Evolutionary conservation across 179 eudicot species (phyloP).

Genomic region (Drosera spatulata): DNA sequence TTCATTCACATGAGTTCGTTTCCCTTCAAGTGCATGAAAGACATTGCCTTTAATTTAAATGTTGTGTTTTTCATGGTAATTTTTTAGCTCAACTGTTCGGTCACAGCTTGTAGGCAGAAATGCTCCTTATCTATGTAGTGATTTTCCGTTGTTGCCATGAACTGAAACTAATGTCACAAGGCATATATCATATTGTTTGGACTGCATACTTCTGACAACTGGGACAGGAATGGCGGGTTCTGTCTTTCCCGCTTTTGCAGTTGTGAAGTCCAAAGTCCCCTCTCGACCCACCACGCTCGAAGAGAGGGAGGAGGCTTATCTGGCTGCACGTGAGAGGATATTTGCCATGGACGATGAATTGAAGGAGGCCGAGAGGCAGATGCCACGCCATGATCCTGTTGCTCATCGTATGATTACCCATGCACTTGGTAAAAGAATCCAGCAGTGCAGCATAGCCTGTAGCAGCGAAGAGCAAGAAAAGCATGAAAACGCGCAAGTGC

Average conservation of each 20-base stretch:
- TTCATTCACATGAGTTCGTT: no score
- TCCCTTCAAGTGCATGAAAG: no score
- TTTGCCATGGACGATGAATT: conserved; percentile 35
- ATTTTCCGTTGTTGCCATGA: no score
- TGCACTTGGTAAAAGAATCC: conserved; percentile 74
- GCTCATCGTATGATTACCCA: conserved; percentile 97
- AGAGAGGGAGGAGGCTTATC: conserved; percentile 81
- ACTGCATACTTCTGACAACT: no score
- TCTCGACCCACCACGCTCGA: conserved; percentile 30
- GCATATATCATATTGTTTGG: no score
- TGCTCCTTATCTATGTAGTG: no score
- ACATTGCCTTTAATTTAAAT: no score
- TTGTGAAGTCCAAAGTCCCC: conserved; percentile 25
- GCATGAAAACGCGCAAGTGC: conserved; percentile 6
- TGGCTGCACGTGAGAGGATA: conserved; percentile 84
- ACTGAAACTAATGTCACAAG: no score
- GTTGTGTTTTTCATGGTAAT: no score
- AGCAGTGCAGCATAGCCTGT: conserved; percentile 14
- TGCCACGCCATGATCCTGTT: conserved; percentile 59
- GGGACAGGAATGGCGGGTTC: no score
- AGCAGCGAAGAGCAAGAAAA: conserved; percentile 15
- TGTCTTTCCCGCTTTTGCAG: conserved; percentile 15
- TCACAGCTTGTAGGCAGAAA: not conserved
- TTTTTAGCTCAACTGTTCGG: not conserved
- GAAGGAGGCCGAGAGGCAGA: conserved; percentile 31